These are phyloP conservation scores for Porphyrellus cyaneotinctus DNA, from an alignment of 768 basidiomycete species.

Conservation along the genomic window DNA sequence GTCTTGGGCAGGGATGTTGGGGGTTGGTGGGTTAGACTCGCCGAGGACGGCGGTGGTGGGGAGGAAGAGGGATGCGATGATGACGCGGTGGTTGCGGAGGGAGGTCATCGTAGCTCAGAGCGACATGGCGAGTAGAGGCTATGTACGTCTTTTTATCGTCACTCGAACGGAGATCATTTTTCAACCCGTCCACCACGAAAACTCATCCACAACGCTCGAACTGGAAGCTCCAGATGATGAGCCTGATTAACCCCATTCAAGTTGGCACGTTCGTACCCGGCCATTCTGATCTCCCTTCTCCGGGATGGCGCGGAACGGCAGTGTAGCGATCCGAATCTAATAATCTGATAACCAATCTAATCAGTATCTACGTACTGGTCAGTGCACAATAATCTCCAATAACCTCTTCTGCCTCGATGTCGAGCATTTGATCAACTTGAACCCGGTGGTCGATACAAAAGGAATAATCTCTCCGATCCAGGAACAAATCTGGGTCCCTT, in stretches of 20 bases:
- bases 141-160: background rate
- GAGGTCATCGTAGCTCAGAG: conserved; percentile 51
- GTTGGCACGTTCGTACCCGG: background rate
- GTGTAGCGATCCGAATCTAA: background rate
- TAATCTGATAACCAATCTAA: too few relatives aligned
- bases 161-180: background rate
- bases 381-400: too few relatives aligned
- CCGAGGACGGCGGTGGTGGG: conserved; percentile 67
- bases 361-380: too few relatives aligned
- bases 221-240: background rate
- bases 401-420: too few relatives aligned
- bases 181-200: background rate
- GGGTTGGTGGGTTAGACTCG: conserved; percentile 49
- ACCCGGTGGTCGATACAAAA: too few relatives aligned
- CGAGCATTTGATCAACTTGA: too few relatives aligned
- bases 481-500: too few relatives aligned
- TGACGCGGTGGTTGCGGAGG: conserved; percentile 65
- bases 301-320: background rate
- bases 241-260: background rate
- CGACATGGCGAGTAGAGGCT: background rate
- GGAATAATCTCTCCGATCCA: too few relatives aligned
- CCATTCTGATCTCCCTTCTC: background rate
- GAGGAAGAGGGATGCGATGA: conserved; percentile 83
- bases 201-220: background rate
- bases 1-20: conserved; percentile 32